A percentile compares a stretch with the other conserved stretches of the same genome.
These are phyloP conservation scores for Daldinia caldariorum DNA, from an alignment of 495 filamentous ascomycete genomes.

Conservation along the genomic window DNA sequence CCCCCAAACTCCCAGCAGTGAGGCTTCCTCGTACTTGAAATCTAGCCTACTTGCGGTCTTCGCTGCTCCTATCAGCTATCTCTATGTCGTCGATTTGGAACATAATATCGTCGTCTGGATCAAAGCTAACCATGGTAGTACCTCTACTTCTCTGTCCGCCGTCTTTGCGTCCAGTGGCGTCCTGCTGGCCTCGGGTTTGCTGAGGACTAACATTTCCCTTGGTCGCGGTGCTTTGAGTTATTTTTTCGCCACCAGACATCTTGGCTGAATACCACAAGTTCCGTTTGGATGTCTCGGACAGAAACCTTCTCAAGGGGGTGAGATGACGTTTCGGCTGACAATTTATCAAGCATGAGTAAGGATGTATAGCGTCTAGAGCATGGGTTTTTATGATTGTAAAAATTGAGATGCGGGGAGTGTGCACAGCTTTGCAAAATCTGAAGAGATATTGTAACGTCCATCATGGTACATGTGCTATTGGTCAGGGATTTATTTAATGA, in stretches of 20 bases:
- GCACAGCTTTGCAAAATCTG: constrained; percentile 12
- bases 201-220: constrained; percentile 11
- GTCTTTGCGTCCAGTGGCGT: constrained; percentile 9
- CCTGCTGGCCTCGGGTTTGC: constrained; percentile 5
- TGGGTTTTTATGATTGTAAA: constrained; percentile 7
- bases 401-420: constrained; percentile 29
- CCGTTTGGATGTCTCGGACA: background rate
- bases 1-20: background rate
- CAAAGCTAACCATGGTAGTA: constrained; percentile 1
- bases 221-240: background rate
- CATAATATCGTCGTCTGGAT: constrained; percentile 23
- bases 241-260: constrained; percentile 23
- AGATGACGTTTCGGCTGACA: background rate
- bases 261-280: background rate
- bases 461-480: constrained; percentile 22
- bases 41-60: constrained; percentile 14
- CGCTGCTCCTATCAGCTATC: background rate
- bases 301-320: background rate
- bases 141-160: background rate
- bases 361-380: background rate
- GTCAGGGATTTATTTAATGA: constrained; percentile 28
- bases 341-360: background rate
- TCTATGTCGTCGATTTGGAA: constrained; percentile 35
- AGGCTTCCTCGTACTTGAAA: background rate
- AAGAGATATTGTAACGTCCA: constrained; percentile 29